phyloP scores from a whole-genome alignment of 2,329 filamentous ascomycete genomes.

The Exophiala xenobiotica region DNA sequence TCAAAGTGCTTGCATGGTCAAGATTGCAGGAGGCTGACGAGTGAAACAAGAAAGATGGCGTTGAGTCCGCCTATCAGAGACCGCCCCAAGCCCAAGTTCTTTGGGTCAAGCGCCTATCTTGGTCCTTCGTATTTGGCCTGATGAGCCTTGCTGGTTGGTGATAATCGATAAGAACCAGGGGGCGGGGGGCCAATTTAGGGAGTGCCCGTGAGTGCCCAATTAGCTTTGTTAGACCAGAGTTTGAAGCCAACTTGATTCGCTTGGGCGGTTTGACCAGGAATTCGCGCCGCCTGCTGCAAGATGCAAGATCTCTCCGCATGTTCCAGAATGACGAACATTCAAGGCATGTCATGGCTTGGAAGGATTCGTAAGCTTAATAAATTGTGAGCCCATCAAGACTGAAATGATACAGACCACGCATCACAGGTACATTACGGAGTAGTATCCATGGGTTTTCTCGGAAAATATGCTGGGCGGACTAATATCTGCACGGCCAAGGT shows the following conservation, averaged over 20 bases:
- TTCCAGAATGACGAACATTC: background rate
- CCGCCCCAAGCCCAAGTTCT: background rate
- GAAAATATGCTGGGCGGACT: too few relatives aligned
- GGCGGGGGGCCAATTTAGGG: conserved; percentile 3
- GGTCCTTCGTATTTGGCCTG: too few relatives aligned
- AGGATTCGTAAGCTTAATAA: conserved; percentile 3
- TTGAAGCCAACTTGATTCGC: too few relatives aligned
- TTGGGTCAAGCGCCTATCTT: conserved; percentile 13
- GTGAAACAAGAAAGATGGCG: conserved; percentile 13
- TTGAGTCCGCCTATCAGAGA: background rate
- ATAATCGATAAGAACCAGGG: conserved; percentile 11
- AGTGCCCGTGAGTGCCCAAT: too few relatives aligned
- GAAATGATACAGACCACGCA: too few relatives aligned
- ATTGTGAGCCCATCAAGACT: too few relatives aligned
- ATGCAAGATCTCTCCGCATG: background rate
- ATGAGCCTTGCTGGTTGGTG: too few relatives aligned
- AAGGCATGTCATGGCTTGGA: background rate
- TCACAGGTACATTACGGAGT: too few relatives aligned
- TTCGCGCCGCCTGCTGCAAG: background rate
- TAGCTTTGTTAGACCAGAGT: too few relatives aligned
- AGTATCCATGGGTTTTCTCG: too few relatives aligned
- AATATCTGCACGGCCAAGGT: too few relatives aligned
- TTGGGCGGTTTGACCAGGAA: background rate
- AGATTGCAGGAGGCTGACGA: conserved; percentile 17
- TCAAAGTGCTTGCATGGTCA: conserved; percentile 17